Evolutionary conservation across 352 stramenopile species (phyloP), one percentile per base, ranked within the genome.

Genomic region (Phytophthora kernoviae): DNA sequence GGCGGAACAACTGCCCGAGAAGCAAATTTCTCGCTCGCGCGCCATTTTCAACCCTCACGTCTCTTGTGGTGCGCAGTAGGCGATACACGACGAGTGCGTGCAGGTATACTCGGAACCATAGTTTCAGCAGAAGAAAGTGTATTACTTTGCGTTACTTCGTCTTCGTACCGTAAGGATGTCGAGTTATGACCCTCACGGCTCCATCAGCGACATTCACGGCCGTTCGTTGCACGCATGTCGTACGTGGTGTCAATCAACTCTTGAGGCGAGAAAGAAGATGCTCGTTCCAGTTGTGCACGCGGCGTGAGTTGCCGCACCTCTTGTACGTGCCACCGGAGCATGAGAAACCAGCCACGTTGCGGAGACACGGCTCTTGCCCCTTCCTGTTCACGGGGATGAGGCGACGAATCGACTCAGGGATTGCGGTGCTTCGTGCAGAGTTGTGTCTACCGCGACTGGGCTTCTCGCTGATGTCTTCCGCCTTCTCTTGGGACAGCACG

Each of bases 291-390:
- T 57, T 48, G 24, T 57, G 49, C n/a, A 41, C 24, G 9, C 45
- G 54, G 2, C 34, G 54, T 2, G 26, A 4, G 10, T 62, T 62
- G 12, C 37, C 37, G 20, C 45, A 55, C 1, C 45, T 17, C 1
- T 62, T 45, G 0, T 20, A 20, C 1, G 18, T 33, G 21, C 54
- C 54, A 17, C 54, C 54, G 10, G 36, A 55, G 26, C 44, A 56
- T 2, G 54, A 20, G 6, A 62, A 37, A 1, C 45, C 27, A 17
- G 20, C 54, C 0, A 22, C 32, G 46, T 63, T 56, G 2, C 44
- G 46, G 9, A 64, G 30, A 20, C 37, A 63, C 7, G 55, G 45
- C 20, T 57, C 56, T 42, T 53, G 27, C 9, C 47, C 56, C 3
- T 39, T n/a, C 0, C 46, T 27, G 8, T 57, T 57, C 4, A 53